Evolutionary conservation across 495 filamentous ascomycete genomes (phyloP).

Genomic region (Daldinia decipiens): DNA sequence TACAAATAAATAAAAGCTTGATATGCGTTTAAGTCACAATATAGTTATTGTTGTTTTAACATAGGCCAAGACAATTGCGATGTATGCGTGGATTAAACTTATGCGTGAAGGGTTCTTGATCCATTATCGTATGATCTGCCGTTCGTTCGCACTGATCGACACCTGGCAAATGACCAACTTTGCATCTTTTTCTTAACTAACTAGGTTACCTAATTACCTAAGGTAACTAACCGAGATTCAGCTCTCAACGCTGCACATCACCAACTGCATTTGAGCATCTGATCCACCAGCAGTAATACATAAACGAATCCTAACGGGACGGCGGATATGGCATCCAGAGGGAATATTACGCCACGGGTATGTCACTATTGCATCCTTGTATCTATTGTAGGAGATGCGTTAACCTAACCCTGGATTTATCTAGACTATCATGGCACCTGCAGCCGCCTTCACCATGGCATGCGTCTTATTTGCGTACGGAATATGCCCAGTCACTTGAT

Average conservation of each 20-base stretch:
- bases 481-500: not conserved
- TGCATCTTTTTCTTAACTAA: not conserved
- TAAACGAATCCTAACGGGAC: no score
- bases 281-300: not conserved
- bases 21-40: not conserved
- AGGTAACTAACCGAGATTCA: conserved; percentile 7
- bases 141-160: conserved; percentile 15
- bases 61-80: not conserved
- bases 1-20: no score
- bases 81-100: not conserved
- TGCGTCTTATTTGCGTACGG: conserved; percentile 53
- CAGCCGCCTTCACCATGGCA: conserved; percentile 62
- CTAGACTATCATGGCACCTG: conserved; percentile 58
- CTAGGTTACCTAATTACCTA: no score
- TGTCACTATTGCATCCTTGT: not conserved
- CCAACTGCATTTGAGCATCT: not conserved
- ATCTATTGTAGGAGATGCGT: not conserved
- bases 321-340: conserved; percentile 29
- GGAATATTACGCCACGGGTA: conserved; percentile 39
- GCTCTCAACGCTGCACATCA: not conserved
- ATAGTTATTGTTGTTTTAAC: not conserved
- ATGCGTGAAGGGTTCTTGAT: not conserved
- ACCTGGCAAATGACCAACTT: conserved; percentile 11
- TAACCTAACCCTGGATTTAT: conserved; percentile 13
- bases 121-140: conserved; percentile 27